Percentiles rank a stretch among this genome's conserved stretches.
phyloP scores from a whole-genome alignment of 345 rosid species.

The Linum usitatissimum region DNA sequence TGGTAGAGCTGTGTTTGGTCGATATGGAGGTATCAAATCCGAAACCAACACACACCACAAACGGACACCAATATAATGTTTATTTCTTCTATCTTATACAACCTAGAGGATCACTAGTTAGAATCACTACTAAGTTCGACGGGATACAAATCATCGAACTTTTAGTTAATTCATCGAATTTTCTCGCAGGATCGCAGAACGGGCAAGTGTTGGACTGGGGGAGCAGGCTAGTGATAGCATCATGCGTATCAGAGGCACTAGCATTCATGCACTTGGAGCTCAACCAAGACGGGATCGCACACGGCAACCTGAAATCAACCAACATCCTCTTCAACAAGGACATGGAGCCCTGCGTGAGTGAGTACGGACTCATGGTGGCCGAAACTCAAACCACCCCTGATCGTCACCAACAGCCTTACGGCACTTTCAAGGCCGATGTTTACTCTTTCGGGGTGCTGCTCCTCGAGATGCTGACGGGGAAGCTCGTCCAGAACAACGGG shows the following conservation, averaged over 20 bases:
- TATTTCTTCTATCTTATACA: no score
- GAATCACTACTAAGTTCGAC: no score
- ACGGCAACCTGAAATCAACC: constrained; percentile 55
- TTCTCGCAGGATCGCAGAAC: constrained; percentile 28
- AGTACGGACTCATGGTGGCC: constrained; percentile 40
- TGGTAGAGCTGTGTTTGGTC: no score
- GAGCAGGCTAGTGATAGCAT: constrained; percentile 40
- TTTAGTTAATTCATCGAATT: no score
- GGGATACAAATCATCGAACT: no score
- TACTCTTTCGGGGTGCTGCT: constrained; percentile 43
- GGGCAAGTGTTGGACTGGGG: constrained; percentile 35
- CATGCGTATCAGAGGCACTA: constrained; percentile 28
- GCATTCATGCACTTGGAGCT: constrained; percentile 39
- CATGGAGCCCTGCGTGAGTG: constrained; percentile 46
- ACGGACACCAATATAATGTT: no score
- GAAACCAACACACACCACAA: no score
- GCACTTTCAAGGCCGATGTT: constrained; percentile 31
- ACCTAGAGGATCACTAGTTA: no score
- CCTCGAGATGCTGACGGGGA: constrained; percentile 56
- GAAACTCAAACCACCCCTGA: constrained; percentile 14
- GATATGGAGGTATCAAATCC: no score
- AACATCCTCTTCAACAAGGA: constrained; percentile 38
- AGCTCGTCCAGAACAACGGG: constrained; percentile 35
- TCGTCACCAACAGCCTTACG: background rate
- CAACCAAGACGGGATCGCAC: constrained; percentile 32